Evolutionary conservation across 352 stramenopile species (phyloP).

Genomic region (Phytophthora pini): DNA sequence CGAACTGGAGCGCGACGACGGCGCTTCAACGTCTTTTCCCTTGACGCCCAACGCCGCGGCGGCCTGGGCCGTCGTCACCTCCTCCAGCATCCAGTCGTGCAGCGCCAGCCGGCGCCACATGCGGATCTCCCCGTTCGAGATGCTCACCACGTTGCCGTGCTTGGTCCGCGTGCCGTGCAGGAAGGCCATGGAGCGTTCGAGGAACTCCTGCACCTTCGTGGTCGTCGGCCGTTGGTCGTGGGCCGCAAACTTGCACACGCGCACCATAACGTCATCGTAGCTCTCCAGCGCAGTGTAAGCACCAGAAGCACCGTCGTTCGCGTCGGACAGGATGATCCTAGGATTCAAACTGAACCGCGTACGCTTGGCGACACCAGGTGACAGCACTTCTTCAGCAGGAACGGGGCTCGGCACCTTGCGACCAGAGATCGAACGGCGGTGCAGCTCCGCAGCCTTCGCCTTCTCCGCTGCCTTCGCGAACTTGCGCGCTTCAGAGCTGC

Average conservation of each 20-base stretch:
- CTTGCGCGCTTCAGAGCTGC: conserved; percentile 60
- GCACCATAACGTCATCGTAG: conserved; percentile 81
- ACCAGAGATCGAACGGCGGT: conserved; percentile 31
- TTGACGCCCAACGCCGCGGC: conserved; percentile 29
- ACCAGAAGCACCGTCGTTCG: conserved; percentile 34
- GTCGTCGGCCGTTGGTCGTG: conserved; percentile 77
- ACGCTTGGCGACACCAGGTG: conserved; percentile 52
- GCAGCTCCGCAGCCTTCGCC: conserved; percentile 30
- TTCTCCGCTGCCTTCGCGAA: conserved; percentile 47
- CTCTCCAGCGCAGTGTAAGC: conserved; percentile 66
- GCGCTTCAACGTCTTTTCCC: conserved; percentile 52
- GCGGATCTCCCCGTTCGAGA: conserved; percentile 84
- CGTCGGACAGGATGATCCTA: conserved; percentile 31
- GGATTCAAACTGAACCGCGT: conserved; percentile 50
- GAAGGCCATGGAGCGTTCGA: conserved; percentile 78
- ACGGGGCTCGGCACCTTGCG: conserved; percentile 40
- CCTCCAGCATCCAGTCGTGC: conserved; percentile 72
- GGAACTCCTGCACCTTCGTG: conserved; percentile 79
- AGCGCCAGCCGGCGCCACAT: conserved; percentile 78
- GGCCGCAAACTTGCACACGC: conserved; percentile 66
- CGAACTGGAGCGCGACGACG: conserved; percentile 50
- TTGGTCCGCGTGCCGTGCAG: conserved; percentile 71
- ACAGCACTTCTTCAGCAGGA: conserved; percentile 47
- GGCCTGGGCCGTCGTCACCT: conserved; percentile 44
- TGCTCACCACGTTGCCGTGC: conserved; percentile 73